A percentile compares a stretch with the other conserved stretches of the same genome.
Conservation (phyloP, 2,329 filamentous ascomycete genomes). For the Botryotinia calthae region DNA sequence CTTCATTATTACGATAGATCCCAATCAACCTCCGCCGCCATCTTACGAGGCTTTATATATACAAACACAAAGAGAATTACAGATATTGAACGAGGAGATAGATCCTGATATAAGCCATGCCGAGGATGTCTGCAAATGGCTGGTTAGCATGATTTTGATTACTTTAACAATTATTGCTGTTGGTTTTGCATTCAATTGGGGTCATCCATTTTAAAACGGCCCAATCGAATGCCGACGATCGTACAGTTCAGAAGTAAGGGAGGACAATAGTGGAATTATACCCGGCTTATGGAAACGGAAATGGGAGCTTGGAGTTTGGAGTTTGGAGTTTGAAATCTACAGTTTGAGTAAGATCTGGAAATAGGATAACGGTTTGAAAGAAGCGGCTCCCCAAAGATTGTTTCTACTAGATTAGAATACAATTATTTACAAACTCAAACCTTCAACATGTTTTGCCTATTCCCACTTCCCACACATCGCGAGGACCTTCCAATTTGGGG, state of each 20-base stretch:
- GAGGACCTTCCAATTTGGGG: slow-evolving; percentile 15
- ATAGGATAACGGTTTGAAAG: not conserved
- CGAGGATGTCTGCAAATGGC: slow-evolving; percentile 35
- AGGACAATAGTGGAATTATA: slow-evolving; percentile 14
- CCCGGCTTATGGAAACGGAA: slow-evolving; percentile 10
- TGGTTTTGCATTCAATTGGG: slow-evolving; percentile 36
- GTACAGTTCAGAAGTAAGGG: not conserved
- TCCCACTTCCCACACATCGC: not conserved
- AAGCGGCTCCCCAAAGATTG: not conserved
- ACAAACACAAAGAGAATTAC: slow-evolving; percentile 27
- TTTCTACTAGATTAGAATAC: slow-evolving; percentile 5
- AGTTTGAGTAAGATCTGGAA: not conserved
- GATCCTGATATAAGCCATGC: slow-evolving; percentile 27
- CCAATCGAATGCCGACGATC: not conserved
- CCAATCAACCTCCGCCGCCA: slow-evolving; percentile 29
- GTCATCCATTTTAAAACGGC: slow-evolving; percentile 22
- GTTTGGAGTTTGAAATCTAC: not conserved
- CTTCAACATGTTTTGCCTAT: not conserved
- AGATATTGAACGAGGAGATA: slow-evolving; percentile 26
- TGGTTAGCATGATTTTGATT: slow-evolving; percentile 36
- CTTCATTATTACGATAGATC: slow-evolving; percentile 32
- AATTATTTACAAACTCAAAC: not conserved
- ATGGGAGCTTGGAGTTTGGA: slow-evolving; percentile 7
- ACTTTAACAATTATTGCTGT: slow-evolving; percentile 32
- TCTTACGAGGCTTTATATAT: slow-evolving; percentile 32